Evolutionary conservation across 2,329 filamentous ascomycete genomes (phyloP).

Genomic region (Diaporthe eres): DNA sequence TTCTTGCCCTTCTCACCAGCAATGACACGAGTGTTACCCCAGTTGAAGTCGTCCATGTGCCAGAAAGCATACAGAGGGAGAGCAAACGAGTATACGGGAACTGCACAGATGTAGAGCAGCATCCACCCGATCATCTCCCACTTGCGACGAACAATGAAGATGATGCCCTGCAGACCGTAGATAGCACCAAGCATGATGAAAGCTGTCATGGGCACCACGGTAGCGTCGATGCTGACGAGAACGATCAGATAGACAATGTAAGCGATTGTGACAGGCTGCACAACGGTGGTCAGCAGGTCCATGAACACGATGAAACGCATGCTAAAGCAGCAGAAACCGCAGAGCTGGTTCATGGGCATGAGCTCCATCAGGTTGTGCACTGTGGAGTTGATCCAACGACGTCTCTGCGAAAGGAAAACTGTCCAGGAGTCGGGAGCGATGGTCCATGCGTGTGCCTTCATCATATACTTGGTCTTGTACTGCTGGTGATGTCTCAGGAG

Average conservation of each 20-base stretch:
- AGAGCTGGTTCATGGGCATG: conserved; percentile 92
- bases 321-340: conserved; percentile 99
- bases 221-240: conserved; percentile 72
- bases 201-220: conserved; percentile 82
- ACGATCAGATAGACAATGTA: conserved; percentile 94
- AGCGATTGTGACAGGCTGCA: conserved; percentile 90
- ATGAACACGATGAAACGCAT: conserved; percentile 99
- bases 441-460: conserved; percentile 93
- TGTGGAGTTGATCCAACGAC: conserved; percentile 99
- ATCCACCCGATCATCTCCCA: conserved; percentile 99
- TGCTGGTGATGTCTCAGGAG: conserved; percentile 91
- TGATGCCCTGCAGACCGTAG: conserved; percentile 95
- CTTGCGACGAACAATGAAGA: conserved; percentile 95
- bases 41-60: conserved; percentile 99
- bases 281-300: conserved; percentile 90
- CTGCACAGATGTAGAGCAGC: conserved; percentile 92
- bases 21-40: conserved; percentile 98
- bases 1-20: conserved; percentile 94
- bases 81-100: conserved; percentile 91
- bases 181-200: conserved; percentile 95
- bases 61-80: conserved; percentile 97
- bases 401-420: conserved; percentile 97
- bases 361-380: conserved; percentile 98
- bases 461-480: conserved; percentile 99
- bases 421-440: conserved; percentile 95